phyloP scores from a whole-genome alignment of 1,284 basidiomycete genomes.

The Taiwanofungus camphoratus region DNA sequence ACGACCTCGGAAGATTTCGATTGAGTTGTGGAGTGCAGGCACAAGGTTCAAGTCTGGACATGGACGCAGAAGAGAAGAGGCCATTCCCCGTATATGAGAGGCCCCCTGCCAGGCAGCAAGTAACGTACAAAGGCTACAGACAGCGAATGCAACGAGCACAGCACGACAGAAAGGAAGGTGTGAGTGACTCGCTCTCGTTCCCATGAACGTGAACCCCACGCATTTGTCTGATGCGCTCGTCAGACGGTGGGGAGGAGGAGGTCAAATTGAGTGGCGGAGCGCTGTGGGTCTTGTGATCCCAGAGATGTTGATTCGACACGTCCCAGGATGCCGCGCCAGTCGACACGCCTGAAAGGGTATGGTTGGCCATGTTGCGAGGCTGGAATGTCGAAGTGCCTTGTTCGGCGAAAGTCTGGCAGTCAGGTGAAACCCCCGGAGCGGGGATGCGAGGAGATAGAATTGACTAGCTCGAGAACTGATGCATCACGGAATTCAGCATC shows the following conservation, averaged over 20 bases:
- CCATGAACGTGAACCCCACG: constrained; percentile 20
- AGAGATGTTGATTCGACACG: constrained; percentile 13
- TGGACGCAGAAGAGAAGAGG: background rate
- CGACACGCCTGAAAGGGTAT: constrained; percentile 13
- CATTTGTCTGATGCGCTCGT: background rate
- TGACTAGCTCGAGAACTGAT: constrained; percentile 12
- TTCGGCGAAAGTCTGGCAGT: constrained; percentile 15
- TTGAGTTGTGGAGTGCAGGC: constrained; percentile 2
- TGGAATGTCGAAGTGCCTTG: constrained; percentile 10
- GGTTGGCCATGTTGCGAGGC: constrained; percentile 17
- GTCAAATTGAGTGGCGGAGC: constrained; percentile 19
- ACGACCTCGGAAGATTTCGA: background rate
- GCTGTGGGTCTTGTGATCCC: constrained; percentile 22
- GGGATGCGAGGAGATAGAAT: background rate
- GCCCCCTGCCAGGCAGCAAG: constrained; percentile 1
- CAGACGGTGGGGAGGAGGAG: constrained; percentile 6
- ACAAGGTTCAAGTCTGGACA: background rate
- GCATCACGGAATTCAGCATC: constrained; percentile 14
- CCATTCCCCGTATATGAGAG: background rate
- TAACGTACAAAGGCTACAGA: background rate
- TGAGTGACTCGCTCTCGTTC: constrained; percentile 10
- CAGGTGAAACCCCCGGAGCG: too few species aligned
- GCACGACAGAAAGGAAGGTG: constrained; percentile 1
- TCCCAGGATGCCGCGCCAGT: constrained; percentile 5
- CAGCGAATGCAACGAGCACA: background rate